Base-by-base conservation (phyloP, 2,329 filamentous ascomycete genomes). In the Aureobasidium sp. region DNA sequence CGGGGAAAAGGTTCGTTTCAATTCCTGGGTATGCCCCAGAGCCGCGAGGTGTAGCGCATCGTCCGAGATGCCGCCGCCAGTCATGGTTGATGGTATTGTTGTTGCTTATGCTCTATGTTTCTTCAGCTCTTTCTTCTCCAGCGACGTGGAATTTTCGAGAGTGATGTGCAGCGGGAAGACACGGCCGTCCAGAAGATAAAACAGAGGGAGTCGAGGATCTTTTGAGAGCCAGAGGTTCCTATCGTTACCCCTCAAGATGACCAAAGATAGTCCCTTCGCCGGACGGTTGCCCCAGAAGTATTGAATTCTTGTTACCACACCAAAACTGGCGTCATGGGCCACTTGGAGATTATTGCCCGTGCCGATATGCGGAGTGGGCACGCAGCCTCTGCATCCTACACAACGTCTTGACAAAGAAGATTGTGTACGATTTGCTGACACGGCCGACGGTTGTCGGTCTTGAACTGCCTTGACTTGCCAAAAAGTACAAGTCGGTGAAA, bases 1-100 rank as follows among this genome's bases (percentile, higher is more conserved):
- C 35, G 79, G 75, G 3, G 78, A 81, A 70, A 84, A 84, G 64
- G 84, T 80, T 27, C 83, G 75, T 65, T 81, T 75, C 57, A 85
- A 70, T 66, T 84, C 82, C 53, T 80, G 78, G 70, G 79, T 79
- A 68, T 84, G 78, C 61, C 84, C 84, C 64, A 85, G 69, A 40
- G 76, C 74, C n/a, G 79, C 79, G 67, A 83, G 71, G 13, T 57
- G 54, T 62, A 79, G 76, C 53, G 73, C 76, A 63, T 78, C 76
- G 69, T 81, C 79, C 37, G 74, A 73, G 62, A 64, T 50, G 62
- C 38, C 51, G 27, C 29, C 60, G 38, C 37, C 33, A 47, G 49
- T 38, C 58, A 60, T 60, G 57, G 35, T 60, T 47, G 33, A 15
- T 60, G 15, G 5, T 57, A 19, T 23, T 43, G 27, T 54, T 33